Conservation (phyloP, 2,329 filamentous ascomycete genomes). For the Achaetomium macrosporum region DNA sequence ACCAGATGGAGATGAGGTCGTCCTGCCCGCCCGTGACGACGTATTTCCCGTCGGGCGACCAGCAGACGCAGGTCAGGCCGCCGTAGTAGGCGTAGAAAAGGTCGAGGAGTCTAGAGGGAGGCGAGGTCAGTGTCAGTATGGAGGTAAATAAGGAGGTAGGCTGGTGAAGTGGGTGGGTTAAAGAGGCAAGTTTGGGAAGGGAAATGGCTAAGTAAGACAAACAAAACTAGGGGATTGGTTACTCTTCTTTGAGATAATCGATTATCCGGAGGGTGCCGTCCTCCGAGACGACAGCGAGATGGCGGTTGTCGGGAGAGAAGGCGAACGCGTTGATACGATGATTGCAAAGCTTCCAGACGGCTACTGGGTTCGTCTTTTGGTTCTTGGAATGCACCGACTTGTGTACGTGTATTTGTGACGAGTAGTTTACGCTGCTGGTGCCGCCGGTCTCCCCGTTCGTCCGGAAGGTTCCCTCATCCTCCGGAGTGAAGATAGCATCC, state of each 20-base stretch:
- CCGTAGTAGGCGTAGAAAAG: constrained; percentile 91
- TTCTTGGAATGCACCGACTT: constrained; percentile 94
- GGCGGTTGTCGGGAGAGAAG: constrained; percentile 83
- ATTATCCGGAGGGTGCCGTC: constrained; percentile 86
- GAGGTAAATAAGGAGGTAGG: not conserved
- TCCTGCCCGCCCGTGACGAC: constrained; percentile 93
- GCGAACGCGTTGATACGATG: constrained; percentile 86
- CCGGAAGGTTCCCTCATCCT: constrained; percentile 59
- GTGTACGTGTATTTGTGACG: constrained; percentile 60
- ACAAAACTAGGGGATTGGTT: constrained; percentile 11
- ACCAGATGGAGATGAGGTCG: constrained; percentile 95
- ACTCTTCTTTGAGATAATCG: constrained; percentile 88
- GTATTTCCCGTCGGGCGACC: constrained; percentile 96
- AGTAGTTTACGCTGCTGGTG: constrained; percentile 33
- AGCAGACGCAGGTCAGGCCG: constrained; percentile 86
- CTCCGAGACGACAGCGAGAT: constrained; percentile 85
- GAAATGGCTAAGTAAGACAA: not conserved
- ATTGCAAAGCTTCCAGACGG: constrained; percentile 87
- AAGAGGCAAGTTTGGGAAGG: not conserved
- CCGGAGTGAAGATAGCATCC: constrained; percentile 70
- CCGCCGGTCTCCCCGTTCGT: constrained; percentile 32
- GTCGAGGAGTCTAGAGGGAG: constrained; percentile 61
- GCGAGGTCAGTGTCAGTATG: not conserved
- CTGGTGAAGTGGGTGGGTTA: not conserved
- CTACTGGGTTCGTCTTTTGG: constrained; percentile 88